phyloP scores from a whole-genome alignment of 1,284 basidiomycete genomes.

The Cutaneotrichosporon curvatum region DNA sequence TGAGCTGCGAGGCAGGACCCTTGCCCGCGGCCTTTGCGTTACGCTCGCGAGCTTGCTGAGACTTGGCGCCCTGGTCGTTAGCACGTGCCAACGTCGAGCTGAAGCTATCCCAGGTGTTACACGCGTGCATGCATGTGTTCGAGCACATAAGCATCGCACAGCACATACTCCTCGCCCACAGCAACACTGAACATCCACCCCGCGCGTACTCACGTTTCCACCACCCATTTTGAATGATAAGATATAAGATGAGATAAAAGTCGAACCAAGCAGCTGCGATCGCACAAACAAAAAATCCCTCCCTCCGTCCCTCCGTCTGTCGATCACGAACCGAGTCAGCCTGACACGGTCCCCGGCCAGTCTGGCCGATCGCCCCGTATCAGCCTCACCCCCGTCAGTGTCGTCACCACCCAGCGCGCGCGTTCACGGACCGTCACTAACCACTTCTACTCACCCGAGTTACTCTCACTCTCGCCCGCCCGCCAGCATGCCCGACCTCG shows the following conservation, averaged over 20 bases:
- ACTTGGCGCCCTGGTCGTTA: slow-evolving; percentile 43
- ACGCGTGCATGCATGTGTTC: too few relatives aligned
- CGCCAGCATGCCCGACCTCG: slow-evolving; percentile 30
- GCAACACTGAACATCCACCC: too few relatives aligned
- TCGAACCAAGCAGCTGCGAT: too few relatives aligned
- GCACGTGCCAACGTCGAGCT: not conserved
- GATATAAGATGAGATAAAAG: not conserved
- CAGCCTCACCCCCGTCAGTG: not conserved
- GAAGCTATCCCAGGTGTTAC: too few relatives aligned
- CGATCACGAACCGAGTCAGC: not conserved
- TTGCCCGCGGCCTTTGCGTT: slow-evolving; percentile 27
- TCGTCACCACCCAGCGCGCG: slow-evolving; percentile 1
- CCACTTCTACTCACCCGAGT: not conserved
- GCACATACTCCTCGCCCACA: too few relatives aligned
- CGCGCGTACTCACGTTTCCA: slow-evolving; percentile 33
- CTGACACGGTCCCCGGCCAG: not conserved
- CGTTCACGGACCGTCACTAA: not conserved
- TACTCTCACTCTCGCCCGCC: not conserved
- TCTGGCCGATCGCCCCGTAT: not conserved
- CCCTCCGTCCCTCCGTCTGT: too few relatives aligned
- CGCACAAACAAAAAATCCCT: too few relatives aligned
- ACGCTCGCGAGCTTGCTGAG: slow-evolving; percentile 33
- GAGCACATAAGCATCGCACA: too few relatives aligned
- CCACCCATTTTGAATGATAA: slow-evolving; percentile 28
- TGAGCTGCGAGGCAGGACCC: slow-evolving; percentile 39